Evolutionary conservation across 257 asterid species (phyloP).

Genomic region (Eucommia ulmoides): DNA sequence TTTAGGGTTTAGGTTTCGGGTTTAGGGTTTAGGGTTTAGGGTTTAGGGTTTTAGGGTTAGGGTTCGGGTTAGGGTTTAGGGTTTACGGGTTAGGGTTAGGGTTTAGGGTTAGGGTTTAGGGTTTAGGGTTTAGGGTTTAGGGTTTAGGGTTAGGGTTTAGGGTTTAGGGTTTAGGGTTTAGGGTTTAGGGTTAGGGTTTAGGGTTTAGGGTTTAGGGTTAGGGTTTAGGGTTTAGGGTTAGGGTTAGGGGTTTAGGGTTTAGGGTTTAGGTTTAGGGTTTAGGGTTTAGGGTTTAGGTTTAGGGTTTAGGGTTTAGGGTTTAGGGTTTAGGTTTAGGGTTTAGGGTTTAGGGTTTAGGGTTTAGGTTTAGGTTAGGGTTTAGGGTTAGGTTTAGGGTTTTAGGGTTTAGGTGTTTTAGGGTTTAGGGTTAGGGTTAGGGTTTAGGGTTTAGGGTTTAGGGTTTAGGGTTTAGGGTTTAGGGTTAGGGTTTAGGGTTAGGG

Average conservation of each 20-base stretch:
- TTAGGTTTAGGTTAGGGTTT: slow-evolving; percentile 2
- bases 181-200: slow-evolving; percentile 12
- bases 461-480: background rate
- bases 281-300: background rate
- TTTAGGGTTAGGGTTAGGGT: no score
- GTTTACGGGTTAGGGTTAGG: slow-evolving; percentile 10
- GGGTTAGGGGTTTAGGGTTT: no score
- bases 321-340: background rate
- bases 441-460: background rate
- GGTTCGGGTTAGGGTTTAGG: background rate
- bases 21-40: slow-evolving; percentile 6
- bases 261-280: slow-evolving; percentile 10
- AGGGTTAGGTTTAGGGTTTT: slow-evolving; percentile 6
- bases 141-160: slow-evolving; percentile 11
- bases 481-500: background rate
- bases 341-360: background rate
- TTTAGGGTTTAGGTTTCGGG: slow-evolving; percentile 8
- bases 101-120: slow-evolving; percentile 7
- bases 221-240: slow-evolving; percentile 5
- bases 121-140: no score
- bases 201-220: slow-evolving; percentile 8
- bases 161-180: slow-evolving; percentile 10
- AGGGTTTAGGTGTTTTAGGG: slow-evolving; percentile 5
- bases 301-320: background rate
- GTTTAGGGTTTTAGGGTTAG: background rate